A percentile compares a stretch with the other conserved stretches of the same genome.
phyloP scores from a whole-genome alignment of 345 rosid species.

The Pugionium cornutum region DNA sequence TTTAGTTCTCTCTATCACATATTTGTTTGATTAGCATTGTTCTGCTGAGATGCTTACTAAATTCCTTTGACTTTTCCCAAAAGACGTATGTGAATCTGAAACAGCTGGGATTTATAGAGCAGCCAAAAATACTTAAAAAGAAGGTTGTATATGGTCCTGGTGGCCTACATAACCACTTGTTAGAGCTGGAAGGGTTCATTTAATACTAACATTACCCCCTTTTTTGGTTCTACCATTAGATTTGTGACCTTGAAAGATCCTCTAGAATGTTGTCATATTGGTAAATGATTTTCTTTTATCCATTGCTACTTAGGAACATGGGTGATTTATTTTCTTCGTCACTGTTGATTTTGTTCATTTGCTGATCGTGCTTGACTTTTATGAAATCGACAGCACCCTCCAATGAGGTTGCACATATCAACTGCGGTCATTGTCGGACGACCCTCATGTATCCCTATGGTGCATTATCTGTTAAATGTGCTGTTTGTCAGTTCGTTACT shows the following conservation, averaged over 20 bases:
- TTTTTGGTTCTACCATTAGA: background rate
- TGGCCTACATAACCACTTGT: constrained; percentile 9
- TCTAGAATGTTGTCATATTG: background rate
- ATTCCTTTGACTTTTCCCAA: background rate
- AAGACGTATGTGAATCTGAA: constrained; percentile 5
- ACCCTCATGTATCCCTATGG: constrained; percentile 75
- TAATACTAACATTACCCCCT: background rate
- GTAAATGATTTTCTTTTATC: constrained; percentile 1
- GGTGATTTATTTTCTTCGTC: background rate
- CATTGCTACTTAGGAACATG: constrained; percentile 6
- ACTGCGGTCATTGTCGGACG: constrained; percentile 70
- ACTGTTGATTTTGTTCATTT: background rate
- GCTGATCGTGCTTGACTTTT: background rate
- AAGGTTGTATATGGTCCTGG: constrained; percentile 1
- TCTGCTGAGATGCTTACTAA: background rate
- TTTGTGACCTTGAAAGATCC: background rate
- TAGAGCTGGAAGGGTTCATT: background rate
- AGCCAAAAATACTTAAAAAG: background rate
- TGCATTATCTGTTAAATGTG: constrained; percentile 84
- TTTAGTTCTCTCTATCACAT: background rate
- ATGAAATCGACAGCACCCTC: constrained; percentile 24
- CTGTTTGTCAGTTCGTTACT: constrained; percentile 74
- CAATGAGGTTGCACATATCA: constrained; percentile 64
- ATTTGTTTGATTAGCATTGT: constrained; percentile 8
- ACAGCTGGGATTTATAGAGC: background rate